phyloP scores from a whole-genome alignment of 75 land plant genomes.

The Picea sitchensis region DNA sequence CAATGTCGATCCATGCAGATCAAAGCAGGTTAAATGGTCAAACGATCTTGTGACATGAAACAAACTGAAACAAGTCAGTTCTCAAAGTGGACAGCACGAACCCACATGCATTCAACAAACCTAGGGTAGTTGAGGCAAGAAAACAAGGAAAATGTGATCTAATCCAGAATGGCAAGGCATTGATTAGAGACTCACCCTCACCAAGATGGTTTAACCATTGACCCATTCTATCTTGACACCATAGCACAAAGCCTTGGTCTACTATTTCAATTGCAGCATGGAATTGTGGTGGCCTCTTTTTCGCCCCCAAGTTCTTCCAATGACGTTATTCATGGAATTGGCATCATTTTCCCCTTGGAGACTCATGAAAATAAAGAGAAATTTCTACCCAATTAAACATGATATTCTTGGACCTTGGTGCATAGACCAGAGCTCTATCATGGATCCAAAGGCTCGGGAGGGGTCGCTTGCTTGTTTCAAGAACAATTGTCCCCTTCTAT shows the following conservation, averaged over 20 bases:
- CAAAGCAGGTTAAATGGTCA: too few relatives aligned
- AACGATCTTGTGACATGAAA: too few relatives aligned
- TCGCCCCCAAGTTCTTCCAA: neutral
- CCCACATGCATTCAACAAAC: neutral
- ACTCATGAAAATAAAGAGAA: neutral
- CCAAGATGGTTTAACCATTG: neutral
- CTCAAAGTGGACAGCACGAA: too few relatives aligned
- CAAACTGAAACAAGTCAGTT: too few relatives aligned
- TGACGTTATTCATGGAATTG: neutral
- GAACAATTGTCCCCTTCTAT: neutral
- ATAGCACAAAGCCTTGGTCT: neutral
- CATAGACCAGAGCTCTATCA: neutral
- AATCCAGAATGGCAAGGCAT: neutral
- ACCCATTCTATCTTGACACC: neutral
- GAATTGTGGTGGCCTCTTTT: neutral
- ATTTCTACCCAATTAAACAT: neutral
- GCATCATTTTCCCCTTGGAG: neutral
- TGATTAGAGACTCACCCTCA: neutral
- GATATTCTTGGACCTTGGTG: neutral
- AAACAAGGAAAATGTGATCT: neutral
- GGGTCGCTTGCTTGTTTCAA: neutral
- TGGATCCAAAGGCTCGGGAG: neutral
- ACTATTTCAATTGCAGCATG: neutral
- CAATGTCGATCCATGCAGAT: too few relatives aligned
- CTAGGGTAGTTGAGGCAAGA: neutral